Base-by-base conservation (phyloP, 306 rosid genomes). In the Trichosanthes cucumerina region DNA sequence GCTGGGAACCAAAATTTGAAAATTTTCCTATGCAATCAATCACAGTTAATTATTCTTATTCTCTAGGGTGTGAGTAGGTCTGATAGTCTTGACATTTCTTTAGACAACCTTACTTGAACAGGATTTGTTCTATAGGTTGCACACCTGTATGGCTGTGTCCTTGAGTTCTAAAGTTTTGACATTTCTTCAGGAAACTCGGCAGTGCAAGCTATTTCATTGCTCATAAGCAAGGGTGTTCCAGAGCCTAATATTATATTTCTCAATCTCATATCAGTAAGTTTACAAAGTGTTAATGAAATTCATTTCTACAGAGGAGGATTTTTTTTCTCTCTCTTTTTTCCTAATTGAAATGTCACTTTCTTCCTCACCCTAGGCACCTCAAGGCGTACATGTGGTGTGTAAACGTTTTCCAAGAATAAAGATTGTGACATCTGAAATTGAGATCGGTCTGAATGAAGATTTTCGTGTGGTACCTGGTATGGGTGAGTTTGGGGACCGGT, bases 401-500 rank as follows among this genome's bases (percentile, higher is more conserved):
- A 96, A 89, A 89, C 87, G 91, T 53, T 96, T 91, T 81, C 99
- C 99, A 2, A 87, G 93, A 60, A 84, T 96, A 85, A 96, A 93
- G 90, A 96, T 96, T 1, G 94, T 96, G 86, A 96, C 99, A 46
- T 96, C 99, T 66, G 98, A 96, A 88, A 93, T 93, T 54, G 98
- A 96, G 36, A 84, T 21, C 49, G 97, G 98, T 81, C 83, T 96
- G 86, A 96, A 93, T 78, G 75, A 82, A 73, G 94, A 96, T 82
- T 96, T 86, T 73, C 96, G 99, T 9, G 99, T 96, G 49, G 76
- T 93, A 33, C 99, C 99, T 0, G 98, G 99, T 69, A 96, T 96
- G 99, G 99, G 98, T 3, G 99, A 96, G 86, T 96, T 96, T 83
- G 99, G 99, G 64, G 99, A 96, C 87, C 75, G 98, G 21, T 96